phyloP scores from a whole-genome alignment of 495 filamentous ascomycete genomes.

The Aspergillus affinis region DNA sequence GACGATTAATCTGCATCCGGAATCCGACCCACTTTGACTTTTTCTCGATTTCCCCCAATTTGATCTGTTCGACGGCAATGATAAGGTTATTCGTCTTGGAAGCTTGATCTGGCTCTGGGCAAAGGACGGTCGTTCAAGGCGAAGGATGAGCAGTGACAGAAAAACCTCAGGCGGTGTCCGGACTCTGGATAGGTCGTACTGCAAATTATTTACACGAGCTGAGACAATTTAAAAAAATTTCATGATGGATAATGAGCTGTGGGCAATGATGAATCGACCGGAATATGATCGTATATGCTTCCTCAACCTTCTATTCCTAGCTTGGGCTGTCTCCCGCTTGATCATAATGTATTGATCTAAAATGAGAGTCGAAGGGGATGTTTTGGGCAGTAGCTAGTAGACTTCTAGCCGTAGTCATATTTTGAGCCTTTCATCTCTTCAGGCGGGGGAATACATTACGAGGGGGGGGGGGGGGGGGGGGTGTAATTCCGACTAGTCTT shows the following conservation, averaged over 20 bases:
- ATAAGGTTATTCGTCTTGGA: slow-evolving; percentile 4
- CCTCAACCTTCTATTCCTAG: neutral
- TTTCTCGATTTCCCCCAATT: neutral
- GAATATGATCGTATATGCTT: neutral
- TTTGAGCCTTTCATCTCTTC: no score
- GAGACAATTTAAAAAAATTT: slow-evolving; percentile 22
- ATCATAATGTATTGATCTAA: neutral
- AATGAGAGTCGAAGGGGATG: neutral
- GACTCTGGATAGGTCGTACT: slow-evolving; percentile 15
- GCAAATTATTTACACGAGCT: slow-evolving; percentile 26
- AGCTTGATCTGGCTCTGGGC: neutral
- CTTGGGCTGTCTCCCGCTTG: neutral
- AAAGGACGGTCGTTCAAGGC: slow-evolving; percentile 5
- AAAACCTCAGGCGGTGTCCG: slow-evolving; percentile 8
- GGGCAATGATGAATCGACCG: slow-evolving; percentile 9
- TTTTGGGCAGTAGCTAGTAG: neutral
- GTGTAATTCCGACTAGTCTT: no score
- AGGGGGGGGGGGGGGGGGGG: no score
- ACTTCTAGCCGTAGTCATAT: neutral
- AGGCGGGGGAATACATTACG: no score
- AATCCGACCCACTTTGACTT: slow-evolving; percentile 14
- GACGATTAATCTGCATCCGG: slow-evolving; percentile 21
- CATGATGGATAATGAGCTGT: slow-evolving; percentile 28
- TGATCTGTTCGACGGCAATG: slow-evolving; percentile 4
- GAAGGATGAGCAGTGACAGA: slow-evolving; percentile 2